Conservation (phyloP, 2,329 filamentous ascomycete species). For the Calcarisporium arbuscula region DNA sequence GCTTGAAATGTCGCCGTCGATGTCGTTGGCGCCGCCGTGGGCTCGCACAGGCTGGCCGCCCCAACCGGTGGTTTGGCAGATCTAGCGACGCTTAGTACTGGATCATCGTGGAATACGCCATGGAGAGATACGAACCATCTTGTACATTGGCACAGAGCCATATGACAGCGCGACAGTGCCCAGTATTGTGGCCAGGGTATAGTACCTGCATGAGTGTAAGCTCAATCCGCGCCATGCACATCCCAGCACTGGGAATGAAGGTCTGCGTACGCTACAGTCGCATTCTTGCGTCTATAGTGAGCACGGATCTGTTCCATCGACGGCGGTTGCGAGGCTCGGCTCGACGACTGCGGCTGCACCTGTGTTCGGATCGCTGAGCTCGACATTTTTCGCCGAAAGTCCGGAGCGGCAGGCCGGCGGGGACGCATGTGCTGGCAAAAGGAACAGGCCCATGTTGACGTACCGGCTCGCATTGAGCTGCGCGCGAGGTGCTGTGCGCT, state of each 20-base stretch:
- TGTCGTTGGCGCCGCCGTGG: constrained; percentile 47
- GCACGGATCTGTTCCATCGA: constrained; percentile 58
- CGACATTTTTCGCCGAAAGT: constrained; percentile 24
- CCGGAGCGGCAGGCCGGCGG: constrained; percentile 13
- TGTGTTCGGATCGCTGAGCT: constrained; percentile 18
- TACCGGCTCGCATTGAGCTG: constrained; percentile 17
- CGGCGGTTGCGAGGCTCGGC: constrained; percentile 19
- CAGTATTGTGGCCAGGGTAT: constrained; percentile 69
- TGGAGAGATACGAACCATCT: constrained; percentile 55
- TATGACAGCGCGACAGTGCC: constrained; percentile 77
- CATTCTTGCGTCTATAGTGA: constrained; percentile 61
- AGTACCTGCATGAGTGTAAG: constrained; percentile 47
- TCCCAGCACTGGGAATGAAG: too few relatives aligned
- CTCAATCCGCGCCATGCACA: constrained; percentile 4
- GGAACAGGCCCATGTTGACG: constrained; percentile 29
- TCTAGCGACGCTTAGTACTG: constrained; percentile 35
- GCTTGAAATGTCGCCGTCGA: constrained; percentile 59
- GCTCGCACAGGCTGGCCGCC: constrained; percentile 87
- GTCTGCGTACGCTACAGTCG: constrained; percentile 42
- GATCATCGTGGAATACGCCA: not conserved
- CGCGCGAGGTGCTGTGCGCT: constrained; percentile 28
- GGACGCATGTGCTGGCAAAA: constrained; percentile 29
- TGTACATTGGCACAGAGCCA: constrained; percentile 79
- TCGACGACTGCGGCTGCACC: constrained; percentile 15
- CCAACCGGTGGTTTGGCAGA: constrained; percentile 84